phyloP scores from a whole-genome alignment of 2,329 filamentous ascomycete species.

The Ophiosphaerella narmari region DNA sequence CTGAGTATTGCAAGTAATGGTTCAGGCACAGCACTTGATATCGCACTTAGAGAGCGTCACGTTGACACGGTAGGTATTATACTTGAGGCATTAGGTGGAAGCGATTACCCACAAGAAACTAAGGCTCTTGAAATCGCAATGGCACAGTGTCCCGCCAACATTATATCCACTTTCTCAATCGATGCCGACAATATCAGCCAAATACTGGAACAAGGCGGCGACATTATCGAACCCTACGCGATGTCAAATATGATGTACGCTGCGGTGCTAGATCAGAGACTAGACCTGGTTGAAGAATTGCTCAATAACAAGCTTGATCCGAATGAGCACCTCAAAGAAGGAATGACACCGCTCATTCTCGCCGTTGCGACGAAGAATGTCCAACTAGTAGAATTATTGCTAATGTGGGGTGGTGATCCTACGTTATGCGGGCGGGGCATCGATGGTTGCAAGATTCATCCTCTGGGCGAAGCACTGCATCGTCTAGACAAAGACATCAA shows the following conservation, averaged over 20 bases:
- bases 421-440: too few relatives aligned
- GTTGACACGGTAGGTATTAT: constrained; percentile 12
- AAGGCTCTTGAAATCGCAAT: constrained; percentile 26
- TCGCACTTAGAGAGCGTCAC: constrained; percentile 15
- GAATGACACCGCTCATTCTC: constrained; percentile 15
- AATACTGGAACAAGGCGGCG: constrained; percentile 13
- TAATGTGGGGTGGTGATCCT: too few relatives aligned
- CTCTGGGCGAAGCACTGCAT: constrained; percentile 19
- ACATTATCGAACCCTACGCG: constrained; percentile 17
- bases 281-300: constrained; percentile 16
- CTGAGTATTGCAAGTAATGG: not conserved
- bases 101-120: constrained; percentile 19
- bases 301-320: constrained; percentile 17
- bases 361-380: constrained; percentile 3
- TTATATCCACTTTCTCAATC: constrained; percentile 15
- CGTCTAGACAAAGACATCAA: constrained; percentile 4
- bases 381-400: too few relatives aligned
- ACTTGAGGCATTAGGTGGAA: constrained; percentile 19
- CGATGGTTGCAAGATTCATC: constrained; percentile 1
- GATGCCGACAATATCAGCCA: constrained; percentile 5
- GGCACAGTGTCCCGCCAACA: constrained; percentile 7
- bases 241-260: constrained; percentile 18
- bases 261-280: constrained; percentile 13
- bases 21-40: constrained; percentile 15
- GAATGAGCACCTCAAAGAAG: constrained; percentile 13